These are phyloP conservation scores for Clausena lansium DNA, from an alignment of 345 rosid species.

Conservation along the genomic window DNA sequence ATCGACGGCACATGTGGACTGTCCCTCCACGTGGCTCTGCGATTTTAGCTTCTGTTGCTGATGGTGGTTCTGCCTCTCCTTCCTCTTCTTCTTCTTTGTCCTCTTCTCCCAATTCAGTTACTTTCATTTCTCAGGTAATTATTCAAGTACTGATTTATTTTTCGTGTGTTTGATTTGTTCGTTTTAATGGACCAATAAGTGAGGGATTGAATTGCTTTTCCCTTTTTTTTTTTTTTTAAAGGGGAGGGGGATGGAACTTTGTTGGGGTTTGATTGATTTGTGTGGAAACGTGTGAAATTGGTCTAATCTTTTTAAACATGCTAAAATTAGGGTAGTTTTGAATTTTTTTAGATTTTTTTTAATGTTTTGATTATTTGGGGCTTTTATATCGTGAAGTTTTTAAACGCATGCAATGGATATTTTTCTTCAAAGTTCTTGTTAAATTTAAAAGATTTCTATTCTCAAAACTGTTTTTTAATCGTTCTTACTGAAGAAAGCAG, in stretches of 20 bases:
- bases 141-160: neutral
- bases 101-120: conserved; percentile 28
- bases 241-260: no score
- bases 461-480: neutral
- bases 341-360: neutral
- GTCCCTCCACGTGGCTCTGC: conserved; percentile 53
- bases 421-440: neutral
- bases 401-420: neutral
- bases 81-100: conserved; percentile 27
- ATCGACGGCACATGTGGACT: conserved; percentile 60
- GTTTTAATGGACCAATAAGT: neutral
- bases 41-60: conserved; percentile 28
- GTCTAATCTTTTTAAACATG: neutral
- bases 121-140: neutral
- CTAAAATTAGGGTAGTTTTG: neutral
- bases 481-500: neutral
- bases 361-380: neutral
- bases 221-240: neutral
- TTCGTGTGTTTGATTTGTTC: neutral
- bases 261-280: neutral
- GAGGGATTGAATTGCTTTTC: neutral
- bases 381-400: neutral
- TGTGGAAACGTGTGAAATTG: neutral
- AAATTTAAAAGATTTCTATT: neutral
- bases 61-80: conserved; percentile 37